Evolutionary conservation across 768 basidiomycete genomes (phyloP).

Genomic region (Tulasnella calospora): DNA sequence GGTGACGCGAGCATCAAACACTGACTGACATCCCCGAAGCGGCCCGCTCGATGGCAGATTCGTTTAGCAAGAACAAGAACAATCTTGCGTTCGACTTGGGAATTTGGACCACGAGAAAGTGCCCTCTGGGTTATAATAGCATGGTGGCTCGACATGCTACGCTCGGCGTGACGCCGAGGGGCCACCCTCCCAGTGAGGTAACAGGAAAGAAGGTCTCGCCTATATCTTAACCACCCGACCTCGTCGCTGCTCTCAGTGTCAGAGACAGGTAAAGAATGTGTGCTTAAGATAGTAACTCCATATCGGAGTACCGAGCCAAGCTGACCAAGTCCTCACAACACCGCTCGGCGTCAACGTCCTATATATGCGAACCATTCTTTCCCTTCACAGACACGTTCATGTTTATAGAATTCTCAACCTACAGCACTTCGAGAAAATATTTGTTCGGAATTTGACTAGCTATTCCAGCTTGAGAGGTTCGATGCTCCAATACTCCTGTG

Average conservation of each 20-base stretch:
- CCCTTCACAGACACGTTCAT: background rate
- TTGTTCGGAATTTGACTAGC: background rate
- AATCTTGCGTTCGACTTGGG: background rate
- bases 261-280: background rate
- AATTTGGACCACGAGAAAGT: too few relatives aligned
- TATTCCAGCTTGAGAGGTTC: slow-evolving; percentile 37
- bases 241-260: background rate
- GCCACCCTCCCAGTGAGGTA: too few relatives aligned
- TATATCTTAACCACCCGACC: too few relatives aligned
- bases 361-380: too few relatives aligned
- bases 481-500: slow-evolving; percentile 75
- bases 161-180: too few relatives aligned
- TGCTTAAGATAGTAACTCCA: background rate
- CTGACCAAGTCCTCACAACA: background rate
- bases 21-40: background rate
- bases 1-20: background rate
- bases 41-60: background rate
- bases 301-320: background rate
- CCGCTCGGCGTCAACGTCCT: too few relatives aligned
- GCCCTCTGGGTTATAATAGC: too few relatives aligned
- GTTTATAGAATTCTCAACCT: background rate
- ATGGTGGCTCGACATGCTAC: too few relatives aligned
- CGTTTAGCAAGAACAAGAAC: background rate
- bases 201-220: too few relatives aligned
- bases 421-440: background rate